Conservation (phyloP, 495 filamentous ascomycete genomes). For the Mycothermus thermophilus region DNA sequence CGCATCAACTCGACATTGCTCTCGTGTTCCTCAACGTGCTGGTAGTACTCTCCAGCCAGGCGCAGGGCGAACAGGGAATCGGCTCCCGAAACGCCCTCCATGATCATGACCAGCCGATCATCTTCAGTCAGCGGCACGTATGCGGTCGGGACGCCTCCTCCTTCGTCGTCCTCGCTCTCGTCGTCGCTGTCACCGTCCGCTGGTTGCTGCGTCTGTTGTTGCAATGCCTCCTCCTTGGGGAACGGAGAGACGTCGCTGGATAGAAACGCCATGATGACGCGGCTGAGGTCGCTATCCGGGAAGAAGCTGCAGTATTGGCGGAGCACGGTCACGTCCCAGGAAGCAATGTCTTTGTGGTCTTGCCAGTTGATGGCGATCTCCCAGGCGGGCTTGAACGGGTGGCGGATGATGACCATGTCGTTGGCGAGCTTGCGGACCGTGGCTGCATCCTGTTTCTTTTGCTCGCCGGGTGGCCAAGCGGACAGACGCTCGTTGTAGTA, state of each 20-base stretch:
- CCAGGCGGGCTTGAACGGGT: constrained; percentile 85
- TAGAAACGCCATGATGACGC: constrained; percentile 68
- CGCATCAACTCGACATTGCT: constrained; percentile 65
- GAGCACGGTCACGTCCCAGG: constrained; percentile 62
- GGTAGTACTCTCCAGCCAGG: constrained; percentile 72
- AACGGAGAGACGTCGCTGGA: constrained; percentile 79
- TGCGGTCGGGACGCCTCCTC: constrained; percentile 33
- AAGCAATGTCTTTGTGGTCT: constrained; percentile 53
- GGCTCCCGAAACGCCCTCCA: constrained; percentile 61
- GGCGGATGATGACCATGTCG: constrained; percentile 91
- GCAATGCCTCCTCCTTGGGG: constrained; percentile 29
- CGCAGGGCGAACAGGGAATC: constrained; percentile 72
- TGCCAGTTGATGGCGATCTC: constrained; percentile 79
- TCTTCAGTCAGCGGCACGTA: constrained; percentile 45
- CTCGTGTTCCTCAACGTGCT: constrained; percentile 75
- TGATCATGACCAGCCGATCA: constrained; percentile 67
- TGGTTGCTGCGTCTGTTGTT: constrained; percentile 2
- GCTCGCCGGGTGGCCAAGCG: constrained; percentile 41
- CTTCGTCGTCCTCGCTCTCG: constrained; percentile 39
- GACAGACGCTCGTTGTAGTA: constrained; percentile 64
- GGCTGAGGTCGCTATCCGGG: constrained; percentile 64
- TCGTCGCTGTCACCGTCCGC: constrained; percentile 19
- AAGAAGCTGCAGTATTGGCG: constrained; percentile 73
- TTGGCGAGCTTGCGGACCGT: constrained; percentile 60
- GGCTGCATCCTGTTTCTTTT: constrained; percentile 54